Conservation (phyloP, 2,329 filamentous ascomycete species). For the Chaetomium globosum region DNA sequence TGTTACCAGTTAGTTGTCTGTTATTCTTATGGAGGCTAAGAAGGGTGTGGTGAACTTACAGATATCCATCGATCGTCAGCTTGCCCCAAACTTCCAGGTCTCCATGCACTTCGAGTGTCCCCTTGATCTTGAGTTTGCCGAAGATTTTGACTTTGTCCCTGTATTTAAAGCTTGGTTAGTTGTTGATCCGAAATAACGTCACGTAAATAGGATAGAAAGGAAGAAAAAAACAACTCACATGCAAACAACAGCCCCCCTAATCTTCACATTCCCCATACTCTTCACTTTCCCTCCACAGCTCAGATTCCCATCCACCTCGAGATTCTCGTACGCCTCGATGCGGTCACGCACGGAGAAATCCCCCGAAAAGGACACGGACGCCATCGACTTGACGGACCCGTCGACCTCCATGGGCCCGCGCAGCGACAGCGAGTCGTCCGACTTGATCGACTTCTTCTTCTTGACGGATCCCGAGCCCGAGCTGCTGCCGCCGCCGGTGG, state of each 20-base stretch:
- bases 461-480: slow-evolving; percentile 27
- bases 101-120: slow-evolving; percentile 48
- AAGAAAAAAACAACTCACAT: slow-evolving; percentile 39
- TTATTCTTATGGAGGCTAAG: not conserved
- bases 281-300: slow-evolving; percentile 51
- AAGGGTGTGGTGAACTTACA: slow-evolving; percentile 42
- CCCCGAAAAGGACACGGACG: slow-evolving; percentile 49
- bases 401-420: slow-evolving; percentile 52
- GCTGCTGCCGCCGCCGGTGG: not conserved
- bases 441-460: slow-evolving; percentile 48
- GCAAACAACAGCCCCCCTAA: slow-evolving; percentile 46
- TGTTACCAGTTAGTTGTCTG: slow-evolving; percentile 22
- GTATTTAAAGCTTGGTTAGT: not conserved
- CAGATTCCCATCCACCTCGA: slow-evolving; percentile 48
- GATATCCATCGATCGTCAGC: slow-evolving; percentile 49
- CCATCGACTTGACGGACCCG: slow-evolving; percentile 51
- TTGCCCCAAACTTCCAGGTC: slow-evolving; percentile 53
- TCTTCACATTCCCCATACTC: slow-evolving; percentile 51
- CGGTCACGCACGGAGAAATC: slow-evolving; percentile 50
- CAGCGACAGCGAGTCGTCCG: slow-evolving; percentile 47
- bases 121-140: slow-evolving; percentile 50
- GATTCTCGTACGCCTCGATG: slow-evolving; percentile 52
- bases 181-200: not conserved
- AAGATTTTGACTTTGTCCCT: slow-evolving; percentile 53
- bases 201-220: not conserved